These are phyloP conservation scores for Lecanosticta acicola DNA, from an alignment of 2,329 filamentous ascomycete genomes.

Conservation along the genomic window DNA sequence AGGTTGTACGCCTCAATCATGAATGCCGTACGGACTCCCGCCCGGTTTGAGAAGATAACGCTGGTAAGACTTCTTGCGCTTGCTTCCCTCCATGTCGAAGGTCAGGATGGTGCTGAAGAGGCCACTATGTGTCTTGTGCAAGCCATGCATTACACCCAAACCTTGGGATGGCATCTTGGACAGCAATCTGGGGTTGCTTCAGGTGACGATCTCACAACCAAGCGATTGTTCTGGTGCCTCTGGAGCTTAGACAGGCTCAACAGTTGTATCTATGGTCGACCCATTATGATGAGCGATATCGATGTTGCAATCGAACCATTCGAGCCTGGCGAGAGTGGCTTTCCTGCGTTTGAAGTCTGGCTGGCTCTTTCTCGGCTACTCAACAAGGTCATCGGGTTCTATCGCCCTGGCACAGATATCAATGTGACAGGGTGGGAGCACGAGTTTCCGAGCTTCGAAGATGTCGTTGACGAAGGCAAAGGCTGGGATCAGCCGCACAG, in stretches of 20 bases:
- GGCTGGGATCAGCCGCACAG: conserved; percentile 37
- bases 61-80: conserved; percentile 44
- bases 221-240: conserved; percentile 47
- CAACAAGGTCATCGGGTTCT: conserved; percentile 45
- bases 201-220: conserved; percentile 31
- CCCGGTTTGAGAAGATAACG: conserved; percentile 42
- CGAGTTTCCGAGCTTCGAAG: conserved; percentile 26
- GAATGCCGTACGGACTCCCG: conserved; percentile 37
- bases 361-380: conserved; percentile 42
- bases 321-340: conserved; percentile 38
- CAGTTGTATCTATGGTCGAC: conserved; percentile 43
- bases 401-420: conserved; percentile 39
- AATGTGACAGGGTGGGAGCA: conserved; percentile 45
- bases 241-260: conserved; percentile 47
- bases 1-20: conserved; percentile 41
- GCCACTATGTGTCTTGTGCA: conserved; percentile 38
- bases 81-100: conserved; percentile 45
- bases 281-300: conserved; percentile 44
- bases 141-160: conserved; percentile 47
- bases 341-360: conserved; percentile 46
- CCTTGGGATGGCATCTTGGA: conserved; percentile 43
- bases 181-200: conserved; percentile 22
- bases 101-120: conserved; percentile 43
- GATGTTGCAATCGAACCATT: conserved; percentile 43
- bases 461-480: conserved; percentile 32